Evolutionary conservation across 129 eudicot species (phyloP), one percentile per base, ranked within the genome.

Genomic region (Oenanthe sinensis): DNA sequence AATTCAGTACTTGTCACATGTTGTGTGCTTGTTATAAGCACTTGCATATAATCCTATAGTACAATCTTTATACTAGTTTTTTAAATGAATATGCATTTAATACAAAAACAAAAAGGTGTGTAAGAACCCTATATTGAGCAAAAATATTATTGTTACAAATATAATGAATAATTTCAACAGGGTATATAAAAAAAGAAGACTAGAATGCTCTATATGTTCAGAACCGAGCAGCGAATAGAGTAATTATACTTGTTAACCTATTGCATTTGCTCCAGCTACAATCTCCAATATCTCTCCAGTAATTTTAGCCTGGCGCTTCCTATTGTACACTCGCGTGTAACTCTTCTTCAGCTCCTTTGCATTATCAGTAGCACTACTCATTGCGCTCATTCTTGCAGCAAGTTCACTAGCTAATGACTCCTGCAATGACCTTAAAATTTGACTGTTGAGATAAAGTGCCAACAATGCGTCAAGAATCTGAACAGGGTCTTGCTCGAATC

Each of bases 321-420:
- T 86, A 68, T 88, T 85, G 75, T 88, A 88, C 4, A 78, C 75
- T 1, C 13, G 81, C 2, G 89, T 81, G 70, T 86, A 80, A n/a
- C 8, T 76, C 79, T 77, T 88, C 81, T 49, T 83, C 79, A 88
- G 71, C 80, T 88, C 92, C 33, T 10, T 46, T 11, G 92, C 92
- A 39, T 88, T 88, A 36, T 88, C 92, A 6, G 92, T 79, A 1
- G 92, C 92, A 79, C 33, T 84, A 54, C 84, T 88, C 92, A 88
- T 88, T 9, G 92, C 92, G 44, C 77, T 88, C 92, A 88, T 88
- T 81, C 92, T 79, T 28, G 92, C 82, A 19, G 92, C 92, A 11
- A 88, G 88, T 79, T 88, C 92, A 80, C 92, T 88, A n/a, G 92
- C 92, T 44, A 88, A 45, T 16, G 92, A 88, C 33, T 88, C 92